phyloP scores from a whole-genome alignment of 305 asterid species.

The Plantago lanceolata region DNA sequence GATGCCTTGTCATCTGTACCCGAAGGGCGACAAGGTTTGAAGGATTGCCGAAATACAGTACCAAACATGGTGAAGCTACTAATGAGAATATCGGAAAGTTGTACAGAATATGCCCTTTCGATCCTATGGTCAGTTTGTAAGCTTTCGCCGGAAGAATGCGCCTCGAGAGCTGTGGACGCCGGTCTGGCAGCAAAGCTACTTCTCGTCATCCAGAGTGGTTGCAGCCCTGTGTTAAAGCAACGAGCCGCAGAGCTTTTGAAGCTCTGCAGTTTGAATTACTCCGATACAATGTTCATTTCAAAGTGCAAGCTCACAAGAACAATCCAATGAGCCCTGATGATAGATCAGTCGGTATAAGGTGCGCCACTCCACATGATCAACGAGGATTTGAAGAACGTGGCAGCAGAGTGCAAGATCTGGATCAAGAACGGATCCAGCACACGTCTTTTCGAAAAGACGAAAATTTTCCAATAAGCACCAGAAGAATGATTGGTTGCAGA shows the following conservation, averaged over 20 bases:
- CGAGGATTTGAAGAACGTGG: conserved; percentile 1
- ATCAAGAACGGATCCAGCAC: not conserved
- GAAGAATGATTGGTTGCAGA: conserved; percentile 18
- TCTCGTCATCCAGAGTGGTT: conserved; percentile 61
- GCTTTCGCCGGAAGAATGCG: conserved; percentile 52
- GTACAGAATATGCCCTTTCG: conserved; percentile 49
- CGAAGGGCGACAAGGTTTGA: conserved; percentile 49
- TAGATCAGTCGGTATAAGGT: not conserved
- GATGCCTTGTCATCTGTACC: conserved; percentile 41
- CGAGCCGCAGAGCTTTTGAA: conserved; percentile 60
- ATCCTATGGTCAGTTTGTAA: conserved; percentile 49
- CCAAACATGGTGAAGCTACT: conserved; percentile 40
- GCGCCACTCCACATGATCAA: not conserved
- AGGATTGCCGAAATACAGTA: conserved; percentile 40
- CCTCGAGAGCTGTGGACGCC: conserved; percentile 47
- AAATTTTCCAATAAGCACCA: conserved; percentile 29
- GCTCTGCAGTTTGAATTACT: conserved; percentile 54
- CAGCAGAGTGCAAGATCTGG: not conserved
- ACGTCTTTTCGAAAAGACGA: not conserved
- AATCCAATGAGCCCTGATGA: conserved; percentile 36
- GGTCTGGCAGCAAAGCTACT: conserved; percentile 62
- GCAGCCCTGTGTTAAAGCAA: conserved; percentile 44
- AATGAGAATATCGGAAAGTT: conserved; percentile 49
- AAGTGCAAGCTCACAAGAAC: conserved; percentile 61
- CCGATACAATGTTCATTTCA: conserved; percentile 53